Base-by-base conservation (phyloP, 371 early-diverging fungal genomes). In the Mortierella sp. region DNA sequence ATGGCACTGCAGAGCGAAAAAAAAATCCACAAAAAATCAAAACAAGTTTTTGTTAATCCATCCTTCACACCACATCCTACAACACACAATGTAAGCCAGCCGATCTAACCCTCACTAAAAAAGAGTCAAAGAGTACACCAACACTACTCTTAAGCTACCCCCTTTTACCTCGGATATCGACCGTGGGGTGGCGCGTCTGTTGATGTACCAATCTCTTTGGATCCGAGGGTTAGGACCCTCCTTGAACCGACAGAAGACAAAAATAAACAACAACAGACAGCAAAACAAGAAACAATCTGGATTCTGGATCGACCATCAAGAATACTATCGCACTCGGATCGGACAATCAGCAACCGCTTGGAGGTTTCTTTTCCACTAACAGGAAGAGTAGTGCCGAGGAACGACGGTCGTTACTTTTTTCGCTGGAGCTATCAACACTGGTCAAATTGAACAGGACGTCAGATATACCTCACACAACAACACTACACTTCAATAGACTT, bases 51-150 rank as follows among this genome's bases (percentile, higher is more conserved):
- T 31, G n/a, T n/a, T 61, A 61, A 61, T 61, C 61, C 61, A 61
- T 61, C 61, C 61, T 61, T 61, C 61, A 61, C 61, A 61, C 61
- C 61, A 61, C 61, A 70, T 61, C 43, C 53, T 43, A 29, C 43
- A 13, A 44, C 71, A 70, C 68, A 68, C 52, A 70, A 61, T 70
- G 45, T 44, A 70, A 61, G 71, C 29, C 47, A 40, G 31, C 34
- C 11, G 45, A 43, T 47, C 66, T 29, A 14, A 26, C 66, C 16
- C 53, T 52, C 24, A 22, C 19, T 0, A 24, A 64, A 24, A 39
- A 41, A 34, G 40, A 39, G 19, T 19, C 34, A 64, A 40, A n/a
- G 40, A 40, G 44, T n/a, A 44, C 9, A 1, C 4, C 19, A 40
- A 6, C 43, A n/a, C 29, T 10, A 11, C 41, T 41, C 24, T n/a